Conservation (phyloP, 805 yeast genomes). For the Ogataea ramenticola region DNA sequence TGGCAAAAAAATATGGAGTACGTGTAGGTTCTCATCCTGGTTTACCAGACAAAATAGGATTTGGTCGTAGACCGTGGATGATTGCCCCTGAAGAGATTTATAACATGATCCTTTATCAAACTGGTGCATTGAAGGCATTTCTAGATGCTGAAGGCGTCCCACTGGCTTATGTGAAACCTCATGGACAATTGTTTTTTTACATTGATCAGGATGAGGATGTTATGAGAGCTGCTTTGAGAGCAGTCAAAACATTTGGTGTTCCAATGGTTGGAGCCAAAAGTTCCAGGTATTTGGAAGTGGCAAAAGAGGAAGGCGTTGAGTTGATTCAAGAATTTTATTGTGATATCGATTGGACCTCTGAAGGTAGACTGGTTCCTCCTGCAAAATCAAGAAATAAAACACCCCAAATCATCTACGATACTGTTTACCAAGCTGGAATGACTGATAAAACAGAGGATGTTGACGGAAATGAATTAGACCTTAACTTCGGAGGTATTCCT, state of each 20-base stretch:
- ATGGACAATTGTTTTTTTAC: slow-evolving; percentile 32
- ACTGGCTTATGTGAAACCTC: slow-evolving; percentile 29
- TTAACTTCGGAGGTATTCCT: slow-evolving; percentile 24
- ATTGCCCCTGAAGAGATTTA: slow-evolving; percentile 31
- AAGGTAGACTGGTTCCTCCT: slow-evolving; percentile 24
- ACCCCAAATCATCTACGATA: slow-evolving; percentile 24
- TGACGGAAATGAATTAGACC: slow-evolving; percentile 16
- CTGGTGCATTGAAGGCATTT: slow-evolving; percentile 32
- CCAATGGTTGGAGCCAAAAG: slow-evolving; percentile 33
- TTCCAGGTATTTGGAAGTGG: slow-evolving; percentile 20
- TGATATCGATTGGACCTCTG: slow-evolving; percentile 26
- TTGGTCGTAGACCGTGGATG: slow-evolving; percentile 31
- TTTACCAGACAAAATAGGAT: slow-evolving; percentile 30
- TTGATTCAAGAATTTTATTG: slow-evolving; percentile 31
- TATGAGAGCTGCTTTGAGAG: slow-evolving; percentile 29
- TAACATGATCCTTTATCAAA: slow-evolving; percentile 29
- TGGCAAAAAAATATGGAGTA: slow-evolving; percentile 28
- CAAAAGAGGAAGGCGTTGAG: slow-evolving; percentile 25
- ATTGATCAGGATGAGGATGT: slow-evolving; percentile 28
- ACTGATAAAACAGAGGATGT: slow-evolving; percentile 17
- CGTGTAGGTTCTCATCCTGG: slow-evolving; percentile 35
- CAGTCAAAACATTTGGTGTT: slow-evolving; percentile 27
- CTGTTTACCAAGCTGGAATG: slow-evolving; percentile 21
- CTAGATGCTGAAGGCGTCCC: slow-evolving; percentile 28
- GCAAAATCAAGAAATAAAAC: slow-evolving; percentile 23